These are phyloP conservation scores for Narthecium ossifragum DNA, from an alignment of 106 monocot species.

Conservation along the genomic window DNA sequence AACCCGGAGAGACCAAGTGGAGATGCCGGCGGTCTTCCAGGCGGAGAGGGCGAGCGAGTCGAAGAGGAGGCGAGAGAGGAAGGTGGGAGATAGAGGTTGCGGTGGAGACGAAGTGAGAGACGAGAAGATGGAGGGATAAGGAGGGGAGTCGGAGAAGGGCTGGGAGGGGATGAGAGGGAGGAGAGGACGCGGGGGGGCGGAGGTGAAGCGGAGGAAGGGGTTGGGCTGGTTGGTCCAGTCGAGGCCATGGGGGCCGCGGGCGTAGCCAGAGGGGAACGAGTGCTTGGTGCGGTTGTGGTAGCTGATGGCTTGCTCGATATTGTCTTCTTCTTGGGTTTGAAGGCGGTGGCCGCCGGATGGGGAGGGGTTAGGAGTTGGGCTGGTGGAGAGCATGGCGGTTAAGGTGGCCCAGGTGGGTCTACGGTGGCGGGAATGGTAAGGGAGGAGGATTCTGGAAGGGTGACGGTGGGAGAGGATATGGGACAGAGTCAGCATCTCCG, in stretches of 20 bases:
- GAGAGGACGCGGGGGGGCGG: slow-evolving; percentile 23
- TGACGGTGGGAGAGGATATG: not conserved
- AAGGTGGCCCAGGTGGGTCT: not conserved
- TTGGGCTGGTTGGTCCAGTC: slow-evolving; percentile 99
- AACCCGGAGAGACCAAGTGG: slow-evolving; percentile 97
- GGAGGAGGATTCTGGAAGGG: not conserved
- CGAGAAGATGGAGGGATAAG: slow-evolving; percentile 26
- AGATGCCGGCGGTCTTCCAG: slow-evolving; percentile 77
- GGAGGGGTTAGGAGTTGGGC: not conserved
- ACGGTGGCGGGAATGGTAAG: not conserved
- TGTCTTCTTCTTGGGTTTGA: not conserved
- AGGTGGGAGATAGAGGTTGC: slow-evolving; percentile 27
- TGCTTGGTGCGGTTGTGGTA: slow-evolving; percentile 95
- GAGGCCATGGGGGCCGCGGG: slow-evolving; percentile 80
- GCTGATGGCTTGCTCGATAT: slow-evolving; percentile 12
- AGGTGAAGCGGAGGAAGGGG: slow-evolving; percentile 72
- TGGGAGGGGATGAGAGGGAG: slow-evolving; percentile 30
- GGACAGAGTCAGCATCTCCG: no score
- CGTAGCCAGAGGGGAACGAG: slow-evolving; percentile 70
- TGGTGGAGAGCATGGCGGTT: not conserved
- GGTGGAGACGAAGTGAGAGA: slow-evolving; percentile 18
- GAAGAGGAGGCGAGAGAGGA: slow-evolving; percentile 69
- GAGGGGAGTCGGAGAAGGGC: slow-evolving; percentile 3
- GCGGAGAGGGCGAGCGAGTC: slow-evolving; percentile 97
- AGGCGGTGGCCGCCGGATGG: not conserved